phyloP scores from a whole-genome alignment of 768 basidiomycete species.

The Boletus subcaerulescens region DNA sequence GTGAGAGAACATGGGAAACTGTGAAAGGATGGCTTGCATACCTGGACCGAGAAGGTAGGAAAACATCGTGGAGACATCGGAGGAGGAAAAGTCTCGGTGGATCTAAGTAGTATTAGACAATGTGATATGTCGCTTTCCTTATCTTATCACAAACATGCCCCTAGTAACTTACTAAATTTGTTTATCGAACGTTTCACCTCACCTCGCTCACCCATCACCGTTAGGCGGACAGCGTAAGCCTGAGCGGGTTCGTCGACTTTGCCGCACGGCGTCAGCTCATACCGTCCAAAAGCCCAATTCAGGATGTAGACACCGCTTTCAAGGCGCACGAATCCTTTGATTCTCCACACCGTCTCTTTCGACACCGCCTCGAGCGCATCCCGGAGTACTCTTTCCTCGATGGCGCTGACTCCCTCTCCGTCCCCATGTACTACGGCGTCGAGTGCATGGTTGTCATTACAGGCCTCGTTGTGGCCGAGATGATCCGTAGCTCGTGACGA shows the following conservation, averaged over 20 bases:
- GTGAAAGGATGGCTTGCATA: slow-evolving; percentile 1
- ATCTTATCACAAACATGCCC: slow-evolving; percentile 12
- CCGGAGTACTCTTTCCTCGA: slow-evolving; percentile 40
- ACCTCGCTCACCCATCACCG: slow-evolving; percentile 90
- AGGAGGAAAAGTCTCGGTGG: slow-evolving; percentile 3
- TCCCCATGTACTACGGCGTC: neutral
- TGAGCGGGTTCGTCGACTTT: slow-evolving; percentile 17
- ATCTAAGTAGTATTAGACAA: slow-evolving; percentile 2
- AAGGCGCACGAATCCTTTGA: slow-evolving; percentile 82
- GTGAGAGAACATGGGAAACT: neutral
- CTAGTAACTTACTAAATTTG: slow-evolving; percentile 46
- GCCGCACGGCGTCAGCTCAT: slow-evolving; percentile 55
- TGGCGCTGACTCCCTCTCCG: slow-evolving; percentile 18
- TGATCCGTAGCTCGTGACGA: slow-evolving; percentile 14
- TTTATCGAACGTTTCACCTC: slow-evolving; percentile 62
- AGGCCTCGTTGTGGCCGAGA: slow-evolving; percentile 14
- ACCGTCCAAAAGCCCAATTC: slow-evolving; percentile 94
- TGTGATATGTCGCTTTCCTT: slow-evolving; percentile 7
- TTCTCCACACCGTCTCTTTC: slow-evolving; percentile 72
- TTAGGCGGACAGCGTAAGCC: slow-evolving; percentile 53
- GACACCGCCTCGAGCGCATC: slow-evolving; percentile 50
- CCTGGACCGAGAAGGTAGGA: slow-evolving; percentile 32
- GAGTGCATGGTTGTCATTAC: neutral
- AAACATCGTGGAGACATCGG: slow-evolving; percentile 26
- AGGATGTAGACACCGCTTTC: slow-evolving; percentile 49